Conservation (phyloP, 768 basidiomycete species). For the Nidula microcarpa region DNA sequence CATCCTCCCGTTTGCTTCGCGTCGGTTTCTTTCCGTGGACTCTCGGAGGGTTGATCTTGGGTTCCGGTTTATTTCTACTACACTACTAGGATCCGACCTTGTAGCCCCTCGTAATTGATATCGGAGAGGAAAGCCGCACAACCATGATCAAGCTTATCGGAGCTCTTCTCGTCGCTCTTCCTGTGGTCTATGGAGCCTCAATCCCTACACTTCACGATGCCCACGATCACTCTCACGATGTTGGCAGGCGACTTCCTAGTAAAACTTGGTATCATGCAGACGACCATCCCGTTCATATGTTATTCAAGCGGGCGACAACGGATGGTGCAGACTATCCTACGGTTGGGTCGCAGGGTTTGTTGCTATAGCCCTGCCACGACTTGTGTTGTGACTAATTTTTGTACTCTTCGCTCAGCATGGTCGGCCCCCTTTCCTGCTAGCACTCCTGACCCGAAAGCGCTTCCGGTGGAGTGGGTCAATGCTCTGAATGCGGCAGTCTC, state of each 20-base stretch:
- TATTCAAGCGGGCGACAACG: conserved; percentile 56
- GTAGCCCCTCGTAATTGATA: no score
- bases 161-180: not conserved
- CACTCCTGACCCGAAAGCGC: conserved; percentile 39
- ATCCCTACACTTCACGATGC: conserved; percentile 11
- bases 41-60: no score
- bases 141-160: not conserved
- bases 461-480: conserved; percentile 71
- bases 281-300: conserved; percentile 54
- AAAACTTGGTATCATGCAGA: conserved; percentile 57
- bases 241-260: conserved; percentile 25
- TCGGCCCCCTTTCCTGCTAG: conserved; percentile 53
- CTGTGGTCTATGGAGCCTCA: conserved; percentile 14
- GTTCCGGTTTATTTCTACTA: no score
- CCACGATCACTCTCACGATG: conserved; percentile 24
- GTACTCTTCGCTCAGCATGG: conserved; percentile 45
- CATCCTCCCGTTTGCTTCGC: no score
- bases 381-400: not conserved
- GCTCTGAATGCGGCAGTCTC: conserved; percentile 65
- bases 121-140: no score
- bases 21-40: no score
- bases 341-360: conserved; percentile 57
- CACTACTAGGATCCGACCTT: no score
- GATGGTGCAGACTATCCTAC: conserved; percentile 50
- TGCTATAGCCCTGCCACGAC: conserved; percentile 5